phyloP scores from a whole-genome alignment of 2,329 filamentous ascomycete species.

The Tolypocladium cylindrosporum region DNA sequence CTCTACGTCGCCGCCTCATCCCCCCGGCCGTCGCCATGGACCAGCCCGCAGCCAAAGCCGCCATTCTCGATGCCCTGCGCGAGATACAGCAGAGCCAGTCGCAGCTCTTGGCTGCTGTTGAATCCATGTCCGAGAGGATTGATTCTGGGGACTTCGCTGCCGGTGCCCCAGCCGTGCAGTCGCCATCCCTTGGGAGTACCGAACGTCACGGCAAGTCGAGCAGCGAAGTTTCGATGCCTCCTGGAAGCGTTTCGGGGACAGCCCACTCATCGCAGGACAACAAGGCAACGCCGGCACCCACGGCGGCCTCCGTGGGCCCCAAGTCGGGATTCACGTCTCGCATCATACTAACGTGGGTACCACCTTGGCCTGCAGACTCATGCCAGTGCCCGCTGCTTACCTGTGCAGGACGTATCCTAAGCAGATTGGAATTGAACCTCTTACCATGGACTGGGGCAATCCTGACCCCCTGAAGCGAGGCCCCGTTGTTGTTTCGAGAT shows the following conservation, averaged over 20 bases:
- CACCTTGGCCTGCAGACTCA: background rate
- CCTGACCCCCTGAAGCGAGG: conserved; percentile 65
- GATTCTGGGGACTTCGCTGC: conserved; percentile 6
- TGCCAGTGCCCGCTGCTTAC: conserved; percentile 3
- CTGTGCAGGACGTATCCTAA: conserved; percentile 68
- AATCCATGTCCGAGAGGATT: conserved; percentile 24
- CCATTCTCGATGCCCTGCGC: conserved; percentile 20
- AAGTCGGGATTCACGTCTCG: conserved; percentile 41
- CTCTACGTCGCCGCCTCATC: background rate
- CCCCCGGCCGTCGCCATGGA: conserved; percentile 11
- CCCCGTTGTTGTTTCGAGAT: conserved; percentile 78
- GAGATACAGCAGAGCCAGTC: conserved; percentile 32
- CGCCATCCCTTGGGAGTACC: background rate
- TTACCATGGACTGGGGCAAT: conserved; percentile 81
- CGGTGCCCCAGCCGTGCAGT: conserved; percentile 2
- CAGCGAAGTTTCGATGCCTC: background rate
- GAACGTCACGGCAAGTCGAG: background rate
- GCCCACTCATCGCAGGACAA: background rate
- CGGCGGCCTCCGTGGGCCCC: conserved; percentile 19
- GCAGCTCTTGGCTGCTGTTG: conserved; percentile 28
- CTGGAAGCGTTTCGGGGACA: background rate
- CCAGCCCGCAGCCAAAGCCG: conserved; percentile 9
- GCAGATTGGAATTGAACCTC: conserved; percentile 87
- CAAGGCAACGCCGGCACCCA: background rate
- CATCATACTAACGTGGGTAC: conserved; percentile 42